A percentile compares a stretch with the other conserved stretches of the same genome.
phyloP scores from a whole-genome alignment of 345 rosid species.

The Acer yangbiense region DNA sequence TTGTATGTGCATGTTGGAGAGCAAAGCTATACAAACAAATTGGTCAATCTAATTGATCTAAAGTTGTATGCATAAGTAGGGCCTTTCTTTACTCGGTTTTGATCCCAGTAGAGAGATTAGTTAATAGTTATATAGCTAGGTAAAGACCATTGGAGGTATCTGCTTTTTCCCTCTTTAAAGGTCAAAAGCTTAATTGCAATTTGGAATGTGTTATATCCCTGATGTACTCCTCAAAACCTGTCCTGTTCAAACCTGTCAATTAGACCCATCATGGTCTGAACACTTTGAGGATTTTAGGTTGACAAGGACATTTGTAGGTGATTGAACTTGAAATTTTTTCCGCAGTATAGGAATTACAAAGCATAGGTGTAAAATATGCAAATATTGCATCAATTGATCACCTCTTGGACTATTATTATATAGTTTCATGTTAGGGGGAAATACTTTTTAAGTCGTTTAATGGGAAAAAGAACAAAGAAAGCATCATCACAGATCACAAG shows the following conservation, averaged over 20 bases:
- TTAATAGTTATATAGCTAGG: background rate
- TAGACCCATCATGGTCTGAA: background rate
- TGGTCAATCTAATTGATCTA: conserved; percentile 8
- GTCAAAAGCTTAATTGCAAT: background rate
- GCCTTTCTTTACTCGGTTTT: background rate
- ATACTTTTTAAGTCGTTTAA: background rate
- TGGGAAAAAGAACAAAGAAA: background rate
- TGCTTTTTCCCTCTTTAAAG: background rate
- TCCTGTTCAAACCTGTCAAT: background rate
- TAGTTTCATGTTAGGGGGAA: background rate
- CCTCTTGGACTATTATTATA: conserved; percentile 2
- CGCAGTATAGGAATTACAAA: background rate
- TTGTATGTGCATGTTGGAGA: background rate
- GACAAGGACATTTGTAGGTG: background rate
- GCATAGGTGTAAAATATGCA: background rate
- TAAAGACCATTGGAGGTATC: background rate
- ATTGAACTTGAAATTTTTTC: background rate
- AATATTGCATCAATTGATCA: background rate
- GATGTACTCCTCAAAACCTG: background rate
- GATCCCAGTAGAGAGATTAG: background rate
- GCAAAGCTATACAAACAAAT: background rate
- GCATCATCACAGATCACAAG: background rate
- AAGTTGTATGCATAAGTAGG: background rate
- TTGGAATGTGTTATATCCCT: background rate
- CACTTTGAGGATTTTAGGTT: conserved; percentile 2